These are phyloP conservation scores for Westerdykella ornata DNA, from an alignment of 2,329 filamentous ascomycete species.

Conservation along the genomic window DNA sequence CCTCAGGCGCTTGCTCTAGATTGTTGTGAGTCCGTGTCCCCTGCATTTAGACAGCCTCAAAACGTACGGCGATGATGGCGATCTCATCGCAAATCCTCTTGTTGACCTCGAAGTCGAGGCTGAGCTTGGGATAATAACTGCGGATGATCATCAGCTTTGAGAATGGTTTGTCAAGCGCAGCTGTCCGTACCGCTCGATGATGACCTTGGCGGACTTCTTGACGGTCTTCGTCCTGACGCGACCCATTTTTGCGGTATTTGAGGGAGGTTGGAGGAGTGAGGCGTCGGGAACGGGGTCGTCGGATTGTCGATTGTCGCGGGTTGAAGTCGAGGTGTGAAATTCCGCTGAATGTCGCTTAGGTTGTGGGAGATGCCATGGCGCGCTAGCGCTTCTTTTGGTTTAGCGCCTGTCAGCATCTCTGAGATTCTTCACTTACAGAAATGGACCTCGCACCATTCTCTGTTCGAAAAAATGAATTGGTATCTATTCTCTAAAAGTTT, in stretches of 20 bases:
- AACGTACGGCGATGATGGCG: constrained; percentile 72
- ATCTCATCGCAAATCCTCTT: constrained; percentile 99
- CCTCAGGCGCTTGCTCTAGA: constrained; percentile 81
- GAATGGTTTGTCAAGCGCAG: neutral
- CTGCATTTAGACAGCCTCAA: neutral
- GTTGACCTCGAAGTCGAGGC: constrained; percentile 99
- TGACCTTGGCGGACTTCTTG: constrained; percentile 92
- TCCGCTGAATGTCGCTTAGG: constrained; percentile 1
- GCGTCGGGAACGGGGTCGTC: neutral
- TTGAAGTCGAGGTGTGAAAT: constrained; percentile 1
- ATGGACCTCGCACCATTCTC: neutral
- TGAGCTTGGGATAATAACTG: constrained; percentile 72
- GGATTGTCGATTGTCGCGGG: neutral
- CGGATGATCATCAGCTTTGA: neutral
- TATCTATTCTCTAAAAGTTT: neutral
- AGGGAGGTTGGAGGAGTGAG: constrained; percentile 16
- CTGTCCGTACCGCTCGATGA: constrained; percentile 64
- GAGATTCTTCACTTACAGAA: too few relatives aligned
- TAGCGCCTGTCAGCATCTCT: neutral
- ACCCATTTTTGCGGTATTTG: constrained; percentile 45
- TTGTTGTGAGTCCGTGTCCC: neutral
- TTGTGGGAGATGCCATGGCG: neutral
- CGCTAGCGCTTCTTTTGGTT: neutral
- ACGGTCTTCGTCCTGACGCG: constrained; percentile 59
- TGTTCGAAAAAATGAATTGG: neutral